phyloP scores from a whole-genome alignment of 306 rosid species.

The Trifolium fragiferum region DNA sequence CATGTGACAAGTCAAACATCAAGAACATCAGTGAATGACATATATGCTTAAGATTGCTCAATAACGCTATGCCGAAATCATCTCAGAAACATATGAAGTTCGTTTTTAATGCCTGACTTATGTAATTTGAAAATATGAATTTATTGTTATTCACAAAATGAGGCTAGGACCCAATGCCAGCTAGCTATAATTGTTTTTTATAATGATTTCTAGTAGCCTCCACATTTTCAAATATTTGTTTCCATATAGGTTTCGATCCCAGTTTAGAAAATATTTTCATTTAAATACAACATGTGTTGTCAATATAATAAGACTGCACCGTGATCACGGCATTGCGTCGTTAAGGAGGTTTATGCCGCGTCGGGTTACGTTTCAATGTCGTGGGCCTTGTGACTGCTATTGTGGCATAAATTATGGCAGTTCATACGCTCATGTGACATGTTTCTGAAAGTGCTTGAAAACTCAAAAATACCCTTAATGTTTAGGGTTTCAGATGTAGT shows the following conservation, averaged over 20 bases:
- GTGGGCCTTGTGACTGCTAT: not conserved
- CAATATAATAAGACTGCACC: not conserved
- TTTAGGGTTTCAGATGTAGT: not conserved
- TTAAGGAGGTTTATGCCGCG: not conserved
- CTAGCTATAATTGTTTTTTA: no score
- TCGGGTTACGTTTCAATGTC: not conserved
- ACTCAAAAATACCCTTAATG: conserved; percentile 1
- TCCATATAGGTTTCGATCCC: not conserved
- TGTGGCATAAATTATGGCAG: not conserved
- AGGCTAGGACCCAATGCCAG: no score
- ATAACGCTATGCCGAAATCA: conserved; percentile 11
- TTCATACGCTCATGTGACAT: not conserved
- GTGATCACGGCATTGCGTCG: not conserved
- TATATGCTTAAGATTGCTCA: conserved; percentile 15
- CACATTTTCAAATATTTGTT: conserved; percentile 20
- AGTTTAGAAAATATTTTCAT: conserved; percentile 12
- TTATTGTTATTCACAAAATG: no score
- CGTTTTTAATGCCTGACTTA: not conserved
- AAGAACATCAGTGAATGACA: conserved; percentile 34
- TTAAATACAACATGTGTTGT: not conserved
- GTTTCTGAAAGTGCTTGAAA: not conserved
- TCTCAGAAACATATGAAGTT: conserved; percentile 2
- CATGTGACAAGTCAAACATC: conserved; percentile 5
- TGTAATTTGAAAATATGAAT: not conserved
- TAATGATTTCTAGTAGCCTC: not conserved